Evolutionary conservation across 805 yeast genomes (phyloP).

Genomic region (Yarrowia sp.): DNA sequence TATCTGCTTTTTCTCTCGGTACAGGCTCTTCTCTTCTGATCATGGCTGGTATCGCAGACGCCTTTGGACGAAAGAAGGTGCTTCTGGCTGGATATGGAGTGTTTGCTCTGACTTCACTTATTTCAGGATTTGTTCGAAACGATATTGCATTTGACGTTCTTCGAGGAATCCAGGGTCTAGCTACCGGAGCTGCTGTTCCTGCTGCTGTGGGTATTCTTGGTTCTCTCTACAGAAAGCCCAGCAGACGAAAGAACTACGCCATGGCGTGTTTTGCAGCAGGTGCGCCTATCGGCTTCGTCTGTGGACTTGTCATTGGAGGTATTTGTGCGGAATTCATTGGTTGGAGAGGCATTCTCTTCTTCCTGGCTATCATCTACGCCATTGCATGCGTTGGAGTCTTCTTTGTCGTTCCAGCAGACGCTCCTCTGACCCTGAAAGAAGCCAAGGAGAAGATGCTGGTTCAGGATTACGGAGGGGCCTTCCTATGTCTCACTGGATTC

Average conservation of each 20-base stretch:
- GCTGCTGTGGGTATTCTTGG: slow-evolving; percentile 59
- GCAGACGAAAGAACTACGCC: slow-evolving; percentile 54
- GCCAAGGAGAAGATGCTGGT: slow-evolving; percentile 46
- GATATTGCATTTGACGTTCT: slow-evolving; percentile 53
- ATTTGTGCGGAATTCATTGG: slow-evolving; percentile 52
- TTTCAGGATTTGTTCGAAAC: slow-evolving; percentile 44
- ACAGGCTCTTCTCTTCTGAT: slow-evolving; percentile 55
- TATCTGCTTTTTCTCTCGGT: slow-evolving; percentile 54
- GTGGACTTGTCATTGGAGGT: slow-evolving; percentile 56
- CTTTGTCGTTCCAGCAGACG: slow-evolving; percentile 53
- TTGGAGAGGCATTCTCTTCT: slow-evolving; percentile 56
- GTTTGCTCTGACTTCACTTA: slow-evolving; percentile 50
- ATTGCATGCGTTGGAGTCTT: slow-evolving; percentile 46
- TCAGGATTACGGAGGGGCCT: slow-evolving; percentile 57
- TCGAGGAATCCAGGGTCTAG: slow-evolving; percentile 56
- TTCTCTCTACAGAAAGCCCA: slow-evolving; percentile 51
- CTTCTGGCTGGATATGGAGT: slow-evolving; percentile 50
- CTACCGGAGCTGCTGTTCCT: slow-evolving; percentile 56
- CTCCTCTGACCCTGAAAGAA: slow-evolving; percentile 43
- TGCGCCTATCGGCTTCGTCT: slow-evolving; percentile 58
- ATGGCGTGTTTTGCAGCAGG: slow-evolving; percentile 57
- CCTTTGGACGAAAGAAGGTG: slow-evolving; percentile 55
- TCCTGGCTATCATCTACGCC: slow-evolving; percentile 53
- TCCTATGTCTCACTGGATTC: slow-evolving; percentile 53
- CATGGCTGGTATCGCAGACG: slow-evolving; percentile 59